Evolutionary conservation across 1,139 yeast genomes (phyloP).

Genomic region (Entelexis paramagnoliae): DNA sequence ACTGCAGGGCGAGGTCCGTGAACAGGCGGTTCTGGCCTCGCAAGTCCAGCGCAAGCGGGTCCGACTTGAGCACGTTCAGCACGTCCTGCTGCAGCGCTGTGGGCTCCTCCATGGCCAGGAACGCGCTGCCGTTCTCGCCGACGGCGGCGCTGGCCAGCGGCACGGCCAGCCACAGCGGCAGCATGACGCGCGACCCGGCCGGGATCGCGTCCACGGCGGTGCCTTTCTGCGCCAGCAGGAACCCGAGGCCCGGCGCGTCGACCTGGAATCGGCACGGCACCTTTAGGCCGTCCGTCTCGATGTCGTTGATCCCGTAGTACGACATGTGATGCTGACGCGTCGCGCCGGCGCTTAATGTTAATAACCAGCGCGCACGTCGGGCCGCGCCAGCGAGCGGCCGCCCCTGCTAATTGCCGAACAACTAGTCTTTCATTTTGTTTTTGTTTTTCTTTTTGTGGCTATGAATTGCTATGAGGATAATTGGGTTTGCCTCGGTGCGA

Average conservation of each 20-base stretch:
- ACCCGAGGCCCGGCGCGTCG: constrained; percentile 76
- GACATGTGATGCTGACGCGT: constrained; percentile 14
- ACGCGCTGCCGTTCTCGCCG: constrained; percentile 40
- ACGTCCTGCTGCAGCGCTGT: constrained; percentile 54
- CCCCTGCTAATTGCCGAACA: too few species aligned
- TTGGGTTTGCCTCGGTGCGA: too few species aligned
- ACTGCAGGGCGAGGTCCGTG: constrained; percentile 57
- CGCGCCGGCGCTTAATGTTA: neutral
- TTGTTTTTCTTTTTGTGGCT: too few species aligned
- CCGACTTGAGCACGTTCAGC: constrained; percentile 71
- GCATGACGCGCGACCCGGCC: constrained; percentile 57
- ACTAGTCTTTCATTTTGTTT: too few species aligned
- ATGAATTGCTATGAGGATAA: too few species aligned
- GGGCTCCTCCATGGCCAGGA: constrained; percentile 60
- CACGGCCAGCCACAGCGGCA: constrained; percentile 87
- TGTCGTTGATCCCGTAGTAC: constrained; percentile 81
- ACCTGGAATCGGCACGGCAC: constrained; percentile 71
- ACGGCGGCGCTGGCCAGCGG: constrained; percentile 44
- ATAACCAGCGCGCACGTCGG: too few species aligned
- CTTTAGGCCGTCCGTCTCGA: constrained; percentile 65
- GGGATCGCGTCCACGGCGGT: constrained; percentile 33
- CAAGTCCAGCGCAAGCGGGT: constrained; percentile 56
- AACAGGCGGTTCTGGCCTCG: constrained; percentile 58
- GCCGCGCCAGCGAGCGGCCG: too few species aligned
- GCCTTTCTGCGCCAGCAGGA: constrained; percentile 40